Evolutionary conservation across 495 filamentous ascomycete species (phyloP).

Genomic region (Glarea lozoyensis): DNA sequence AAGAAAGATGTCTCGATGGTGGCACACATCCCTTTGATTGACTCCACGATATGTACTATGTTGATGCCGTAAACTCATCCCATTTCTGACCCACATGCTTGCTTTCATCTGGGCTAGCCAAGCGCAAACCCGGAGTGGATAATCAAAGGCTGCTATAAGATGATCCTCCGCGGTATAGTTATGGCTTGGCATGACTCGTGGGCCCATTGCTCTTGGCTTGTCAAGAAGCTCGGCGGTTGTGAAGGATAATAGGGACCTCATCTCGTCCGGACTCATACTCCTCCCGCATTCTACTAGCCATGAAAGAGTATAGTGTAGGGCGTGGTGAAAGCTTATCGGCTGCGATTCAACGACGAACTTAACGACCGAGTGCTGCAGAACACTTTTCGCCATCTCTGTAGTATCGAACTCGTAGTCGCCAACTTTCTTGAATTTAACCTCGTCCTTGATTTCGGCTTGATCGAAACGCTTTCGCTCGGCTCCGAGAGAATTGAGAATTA

Average conservation of each 20-base stretch:
- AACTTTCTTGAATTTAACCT: conserved; percentile 69
- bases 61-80: conserved; percentile 89
- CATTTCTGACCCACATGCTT: conserved; percentile 97
- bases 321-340: conserved; percentile 95
- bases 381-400: conserved; percentile 29
- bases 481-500: conserved; percentile 78
- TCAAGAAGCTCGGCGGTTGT: conserved; percentile 47
- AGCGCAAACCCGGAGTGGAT: conserved; percentile 82
- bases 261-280: conserved; percentile 53
- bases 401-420: conserved; percentile 71
- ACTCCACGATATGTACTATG: conserved; percentile 87
- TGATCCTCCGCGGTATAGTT: conserved; percentile 61
- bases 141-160: conserved; percentile 83
- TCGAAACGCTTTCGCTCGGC: conserved; percentile 80
- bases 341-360: conserved; percentile 81
- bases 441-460: conserved; percentile 81
- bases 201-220: conserved; percentile 45
- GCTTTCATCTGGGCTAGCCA: conserved; percentile 98
- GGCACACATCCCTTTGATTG: conserved; percentile 76
- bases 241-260: conserved; percentile 58
- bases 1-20: conserved; percentile 91
- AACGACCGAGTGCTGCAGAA: conserved; percentile 53
- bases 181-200: conserved; percentile 38
- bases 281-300: conserved; percentile 92
- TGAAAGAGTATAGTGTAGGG: conserved; percentile 91